Base-by-base conservation (phyloP, 345 rosid genomes). In the Nasturtium officinale region DNA sequence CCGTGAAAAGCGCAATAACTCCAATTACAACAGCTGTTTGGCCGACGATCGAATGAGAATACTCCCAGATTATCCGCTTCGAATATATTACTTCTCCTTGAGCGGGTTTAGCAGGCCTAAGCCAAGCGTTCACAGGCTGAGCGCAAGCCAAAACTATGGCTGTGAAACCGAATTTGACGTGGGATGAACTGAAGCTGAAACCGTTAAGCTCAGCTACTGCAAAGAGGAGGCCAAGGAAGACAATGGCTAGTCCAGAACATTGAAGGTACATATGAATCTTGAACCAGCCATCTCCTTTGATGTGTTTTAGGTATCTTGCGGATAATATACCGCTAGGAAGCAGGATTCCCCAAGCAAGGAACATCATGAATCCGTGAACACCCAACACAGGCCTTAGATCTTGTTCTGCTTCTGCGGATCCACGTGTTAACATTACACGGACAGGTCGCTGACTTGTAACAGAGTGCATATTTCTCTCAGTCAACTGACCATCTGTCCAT, bases 361-460 rank as follows among this genome's bases (percentile, higher is more conserved):
- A 95, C 99, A 95, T 91, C 99, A 95, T 91, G 83, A 91, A 95
- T 43, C 99, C 97, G n/a, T 95, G 99, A 43, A 91, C 97, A 1
- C 97, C 96, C 54, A 90, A 79, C 11, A 95, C 97, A 0, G 97
- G 97, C 33, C 86, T 83, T 69, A 95, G 78, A 86, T 88, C 99
- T 80, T 95, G 96, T 76, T 91, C 96, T 0, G 96, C 96, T 74
- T 95, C 97, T 20, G 96, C 90, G 46, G 96, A 91, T 47, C 97
- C 99, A 33, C 87, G 85, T 64, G 90, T 59, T 38, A 95, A 83
- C 71, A 88, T 74, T 64, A 91, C 96, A 12, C 83, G 83, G 16
- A 95, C 88, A 40, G 96, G 93, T 85, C 96, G 89, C 75, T 90
- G 89, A 80, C 97, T 91, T 1, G 92, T 90, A 42, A 83, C 86